Base-by-base conservation (phyloP, 495 filamentous ascomycete species). In the Penicillium subrubescens region DNA sequence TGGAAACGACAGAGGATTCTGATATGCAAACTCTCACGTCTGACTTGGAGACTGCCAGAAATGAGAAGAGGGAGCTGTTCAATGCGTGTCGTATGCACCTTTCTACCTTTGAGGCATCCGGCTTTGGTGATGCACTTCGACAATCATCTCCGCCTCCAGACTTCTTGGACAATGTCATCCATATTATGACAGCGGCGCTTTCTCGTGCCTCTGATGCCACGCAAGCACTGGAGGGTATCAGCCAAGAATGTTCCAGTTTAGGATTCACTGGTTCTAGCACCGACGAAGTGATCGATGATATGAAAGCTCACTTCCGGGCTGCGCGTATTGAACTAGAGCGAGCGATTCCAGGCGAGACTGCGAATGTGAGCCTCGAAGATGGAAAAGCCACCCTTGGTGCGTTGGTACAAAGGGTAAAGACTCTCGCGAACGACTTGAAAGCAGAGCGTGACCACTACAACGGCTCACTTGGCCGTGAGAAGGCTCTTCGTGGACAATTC, bases 271-370 rank as follows among this genome's bases (percentile, higher is more conserved):
- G 85, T 11, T 51, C 67, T 0, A 77, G 77, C 62, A 73, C 78
- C 0, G 66, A 79, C 19, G 84, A 85, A n/a, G 79, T 84, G 27
- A 66, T 92, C 8, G 52, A 74, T 0, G 77, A 83, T 1, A 82
- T 92, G 23, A 77, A 77, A 19, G 39, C 69, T 17, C 74, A 80
- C 25, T 87, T 92, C 73, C 85, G 89, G n/a, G 66, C 82, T n/a
- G 88, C 89, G 4, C 84, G 89, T 5, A 77, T 92, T 1, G 83
- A 88, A 29, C 80, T 92, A 7, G 90, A 92, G 64, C 85, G 86
- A 66, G 75, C 88, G 2, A 80, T 87, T 0, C 90, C 90, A 0
- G 89, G 89, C 5, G 90, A 92, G 67, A 75, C 80, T 69, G 19
- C 86, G 64, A 37, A 80, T 77, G 57, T 78, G 60, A 37, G 82